Conservation (phyloP, 352 stramenopile species). For the Phytophthora podocarpi region DNA sequence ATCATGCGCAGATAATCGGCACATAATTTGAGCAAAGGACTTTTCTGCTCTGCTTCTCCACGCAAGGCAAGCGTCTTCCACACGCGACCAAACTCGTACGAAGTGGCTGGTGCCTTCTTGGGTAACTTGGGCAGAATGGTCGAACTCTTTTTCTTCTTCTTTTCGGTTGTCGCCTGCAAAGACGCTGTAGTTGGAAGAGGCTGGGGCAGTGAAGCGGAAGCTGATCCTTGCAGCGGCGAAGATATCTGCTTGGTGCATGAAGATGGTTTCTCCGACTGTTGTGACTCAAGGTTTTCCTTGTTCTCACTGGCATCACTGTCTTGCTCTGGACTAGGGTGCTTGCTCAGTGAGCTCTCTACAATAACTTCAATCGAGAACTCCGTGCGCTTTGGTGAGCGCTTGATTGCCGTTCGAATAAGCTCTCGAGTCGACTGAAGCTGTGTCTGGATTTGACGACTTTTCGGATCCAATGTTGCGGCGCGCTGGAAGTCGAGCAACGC, state of each 20-base stretch:
- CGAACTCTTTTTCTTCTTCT: constrained; percentile 12
- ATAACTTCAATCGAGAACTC: constrained; percentile 57
- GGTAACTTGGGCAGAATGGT: constrained; percentile 55
- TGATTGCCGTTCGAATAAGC: constrained; percentile 68
- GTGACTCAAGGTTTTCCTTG: constrained; percentile 24
- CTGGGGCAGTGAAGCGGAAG: neutral
- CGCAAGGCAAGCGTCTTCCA: constrained; percentile 74
- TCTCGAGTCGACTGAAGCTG: constrained; percentile 71
- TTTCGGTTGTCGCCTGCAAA: neutral
- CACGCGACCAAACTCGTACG: constrained; percentile 81
- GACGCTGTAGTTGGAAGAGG: neutral
- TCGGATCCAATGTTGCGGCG: constrained; percentile 65
- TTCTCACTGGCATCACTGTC: constrained; percentile 8
- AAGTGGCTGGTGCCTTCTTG: constrained; percentile 65
- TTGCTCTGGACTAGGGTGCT: constrained; percentile 2
- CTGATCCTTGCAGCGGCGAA: constrained; percentile 4
- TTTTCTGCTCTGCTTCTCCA: constrained; percentile 34
- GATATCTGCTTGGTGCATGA: constrained; percentile 5
- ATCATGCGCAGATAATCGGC: constrained; percentile 59
- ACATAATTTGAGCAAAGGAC: constrained; percentile 44
- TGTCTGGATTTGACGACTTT: constrained; percentile 69
- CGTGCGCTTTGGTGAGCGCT: constrained; percentile 58
- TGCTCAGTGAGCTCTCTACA: neutral
- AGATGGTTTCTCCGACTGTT: neutral
- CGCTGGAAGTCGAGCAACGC: constrained; percentile 85